phyloP scores from a whole-genome alignment of 2,329 filamentous ascomycete genomes.

The Neocucurbitaria cava region DNA sequence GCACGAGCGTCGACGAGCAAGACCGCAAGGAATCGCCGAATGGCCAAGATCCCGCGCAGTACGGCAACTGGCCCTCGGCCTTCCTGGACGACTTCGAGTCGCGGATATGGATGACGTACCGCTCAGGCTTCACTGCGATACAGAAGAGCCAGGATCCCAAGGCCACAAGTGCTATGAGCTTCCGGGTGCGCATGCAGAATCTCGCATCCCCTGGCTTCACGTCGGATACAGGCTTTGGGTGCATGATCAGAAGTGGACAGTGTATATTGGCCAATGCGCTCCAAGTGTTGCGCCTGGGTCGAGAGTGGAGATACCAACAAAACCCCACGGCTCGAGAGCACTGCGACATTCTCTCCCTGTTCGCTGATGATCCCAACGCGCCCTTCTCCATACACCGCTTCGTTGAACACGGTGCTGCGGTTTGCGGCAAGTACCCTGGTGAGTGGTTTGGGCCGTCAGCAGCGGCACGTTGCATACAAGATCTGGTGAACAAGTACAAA shows the following conservation, averaged over 20 bases:
- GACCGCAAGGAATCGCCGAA: constrained; percentile 63
- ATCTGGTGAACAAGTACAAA: constrained; percentile 71
- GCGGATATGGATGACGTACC: constrained; percentile 94
- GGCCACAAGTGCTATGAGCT: constrained; percentile 74
- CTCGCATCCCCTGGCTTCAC: constrained; percentile 86
- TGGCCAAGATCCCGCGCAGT: constrained; percentile 45
- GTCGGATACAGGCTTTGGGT: constrained; percentile 96
- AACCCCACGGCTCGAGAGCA: constrained; percentile 63
- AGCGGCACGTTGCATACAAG: constrained; percentile 90
- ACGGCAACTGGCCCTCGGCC: constrained; percentile 76
- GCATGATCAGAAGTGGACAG: constrained; percentile 97
- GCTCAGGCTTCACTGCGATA: constrained; percentile 84
- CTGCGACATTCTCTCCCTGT: constrained; percentile 75
- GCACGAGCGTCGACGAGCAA: constrained; percentile 73
- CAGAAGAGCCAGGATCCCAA: constrained; percentile 77
- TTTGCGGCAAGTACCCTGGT: constrained; percentile 92
- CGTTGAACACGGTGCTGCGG: constrained; percentile 82
- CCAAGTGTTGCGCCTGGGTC: constrained; percentile 73
- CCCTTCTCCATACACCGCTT: constrained; percentile 97
- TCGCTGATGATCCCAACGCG: constrained; percentile 84
- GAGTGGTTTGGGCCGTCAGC: constrained; percentile 99
- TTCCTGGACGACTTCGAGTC: constrained; percentile 96
- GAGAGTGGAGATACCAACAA: constrained; percentile 80
- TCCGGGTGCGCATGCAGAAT: constrained; percentile 82
- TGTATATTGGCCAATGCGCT: constrained; percentile 89